Conservation (phyloP, 495 filamentous ascomycete species). For the Trichocladium uniseriatum region DNA sequence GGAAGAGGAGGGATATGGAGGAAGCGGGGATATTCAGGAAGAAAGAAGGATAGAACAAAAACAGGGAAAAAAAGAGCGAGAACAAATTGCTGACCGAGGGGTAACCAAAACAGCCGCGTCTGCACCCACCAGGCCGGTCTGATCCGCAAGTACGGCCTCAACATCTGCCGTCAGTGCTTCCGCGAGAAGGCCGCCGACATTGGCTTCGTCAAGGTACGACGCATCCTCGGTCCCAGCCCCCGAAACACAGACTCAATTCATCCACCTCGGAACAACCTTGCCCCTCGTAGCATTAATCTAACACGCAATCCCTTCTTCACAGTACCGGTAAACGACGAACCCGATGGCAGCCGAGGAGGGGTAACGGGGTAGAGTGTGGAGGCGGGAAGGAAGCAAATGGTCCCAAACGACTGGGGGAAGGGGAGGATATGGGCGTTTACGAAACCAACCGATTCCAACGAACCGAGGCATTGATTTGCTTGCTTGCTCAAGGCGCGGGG, state of each 20-base stretch:
- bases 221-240: no score
- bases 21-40: neutral
- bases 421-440: neutral
- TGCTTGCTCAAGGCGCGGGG: neutral
- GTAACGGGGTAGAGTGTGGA: neutral
- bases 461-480: neutral
- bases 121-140: constrained; percentile 92
- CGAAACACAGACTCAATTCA: no score
- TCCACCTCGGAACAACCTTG: neutral
- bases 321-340: constrained; percentile 28
- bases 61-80: neutral
- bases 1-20: neutral
- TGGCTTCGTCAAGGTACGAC: constrained; percentile 92
- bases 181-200: constrained; percentile 93
- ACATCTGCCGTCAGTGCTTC: constrained; percentile 99
- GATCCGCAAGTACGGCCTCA: constrained; percentile 97
- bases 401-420: neutral
- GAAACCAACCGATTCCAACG: neutral
- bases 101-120: constrained; percentile 60
- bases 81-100: constrained; percentile 15
- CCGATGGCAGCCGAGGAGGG: neutral
- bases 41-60: neutral
- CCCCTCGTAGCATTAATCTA: no score
- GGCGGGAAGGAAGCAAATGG: constrained; percentile 4
- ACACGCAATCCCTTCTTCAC: neutral